Evolutionary conservation across 306 rosid genomes (phyloP), one percentile per base, ranked within the genome.

Genomic region (Acacia crassicarpa): DNA sequence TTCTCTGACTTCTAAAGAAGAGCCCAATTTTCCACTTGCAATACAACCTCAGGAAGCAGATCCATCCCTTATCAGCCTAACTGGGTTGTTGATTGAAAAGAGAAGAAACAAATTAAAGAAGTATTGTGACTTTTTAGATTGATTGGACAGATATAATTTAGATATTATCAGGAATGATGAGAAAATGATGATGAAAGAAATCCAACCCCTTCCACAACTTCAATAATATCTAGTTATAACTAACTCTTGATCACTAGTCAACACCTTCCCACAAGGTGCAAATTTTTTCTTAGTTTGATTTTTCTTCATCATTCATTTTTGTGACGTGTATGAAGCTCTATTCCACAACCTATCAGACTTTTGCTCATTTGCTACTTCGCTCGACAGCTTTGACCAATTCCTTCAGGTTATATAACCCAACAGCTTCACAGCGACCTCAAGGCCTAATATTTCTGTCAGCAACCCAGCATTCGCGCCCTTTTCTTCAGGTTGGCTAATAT

Each of bases 321-420:
- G 9, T 87, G 87, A 76, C 87, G 54, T 81, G 71, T 78, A 76
- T 23, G 40, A 66, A 71, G 79, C 72, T 75, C 45, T 40, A 75
- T 63, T 87, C 84, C 88, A 87, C 59, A 62, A 48, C 32, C 68
- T 35, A 66, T 43, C 75, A 58, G 41, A 77, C 77, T 81, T 80
- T 78, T 44, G 25, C 58, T 69, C 22, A 6, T 77, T 74, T 61
- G 81, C 78, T 86, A 62, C 78, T 90, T 76, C 91, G 88, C 74
- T 67, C 61, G 81, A 87, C 77, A 84, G 79, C 82, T 77, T 91
- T 92, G 95, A 90, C 92, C 75, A 66, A 89, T 30, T 41, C 80
- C 67, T 79, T 35, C 0, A 40, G 74, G 84, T 80, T 83, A 85
- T 80, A 84, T 83, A 85, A 84, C 77, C 80, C 71, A 78, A 41